Evolutionary conservation across 2,329 filamentous ascomycete species (phyloP).

Genomic region (Exserohilum rostratum): DNA sequence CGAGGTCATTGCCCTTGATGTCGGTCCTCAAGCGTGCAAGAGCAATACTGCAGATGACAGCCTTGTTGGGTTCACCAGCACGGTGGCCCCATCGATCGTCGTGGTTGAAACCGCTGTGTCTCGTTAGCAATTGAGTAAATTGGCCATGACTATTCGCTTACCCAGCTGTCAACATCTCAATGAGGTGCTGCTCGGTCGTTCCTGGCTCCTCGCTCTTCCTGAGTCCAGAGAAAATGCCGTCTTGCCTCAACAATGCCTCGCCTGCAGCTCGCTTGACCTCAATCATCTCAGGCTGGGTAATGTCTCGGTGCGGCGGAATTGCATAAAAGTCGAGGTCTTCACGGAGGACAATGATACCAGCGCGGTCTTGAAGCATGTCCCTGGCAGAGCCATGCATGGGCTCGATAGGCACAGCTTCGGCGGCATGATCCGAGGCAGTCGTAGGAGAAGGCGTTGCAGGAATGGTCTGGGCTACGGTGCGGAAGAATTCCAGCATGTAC

Average conservation of each 20-base stretch:
- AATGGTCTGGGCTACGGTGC: slow-evolving; percentile 94
- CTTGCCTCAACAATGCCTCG: slow-evolving; percentile 81
- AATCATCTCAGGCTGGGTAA: slow-evolving; percentile 89
- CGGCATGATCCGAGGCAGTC: slow-evolving; percentile 49
- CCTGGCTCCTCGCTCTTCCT: slow-evolving; percentile 95
- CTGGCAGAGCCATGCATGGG: slow-evolving; percentile 71
- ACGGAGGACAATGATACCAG: slow-evolving; percentile 93
- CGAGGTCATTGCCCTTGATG: slow-evolving; percentile 76
- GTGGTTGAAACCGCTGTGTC: slow-evolving; percentile 85
- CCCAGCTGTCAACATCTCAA: slow-evolving; percentile 99
- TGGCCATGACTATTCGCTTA: slow-evolving; percentile 54
- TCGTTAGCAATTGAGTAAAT: slow-evolving; percentile 9
- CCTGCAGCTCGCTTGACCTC: slow-evolving; percentile 93
- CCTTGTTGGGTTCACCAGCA: slow-evolving; percentile 97
- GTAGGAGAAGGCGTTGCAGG: slow-evolving; percentile 72
- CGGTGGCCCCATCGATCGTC: slow-evolving; percentile 96
- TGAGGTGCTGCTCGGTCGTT: slow-evolving; percentile 96
- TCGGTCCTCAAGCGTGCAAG: slow-evolving; percentile 92
- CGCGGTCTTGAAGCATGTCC: slow-evolving; percentile 83
- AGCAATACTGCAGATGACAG: slow-evolving; percentile 95
- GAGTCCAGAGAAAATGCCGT: slow-evolving; percentile 94
- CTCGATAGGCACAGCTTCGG: slow-evolving; percentile 70
- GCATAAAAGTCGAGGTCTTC: slow-evolving; percentile 98
- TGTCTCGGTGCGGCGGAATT: slow-evolving; percentile 84
- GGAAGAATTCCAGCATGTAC: slow-evolving; percentile 99